Conservation (phyloP, 177 flowering plant species). For the Tripterygium wilfordii region DNA sequence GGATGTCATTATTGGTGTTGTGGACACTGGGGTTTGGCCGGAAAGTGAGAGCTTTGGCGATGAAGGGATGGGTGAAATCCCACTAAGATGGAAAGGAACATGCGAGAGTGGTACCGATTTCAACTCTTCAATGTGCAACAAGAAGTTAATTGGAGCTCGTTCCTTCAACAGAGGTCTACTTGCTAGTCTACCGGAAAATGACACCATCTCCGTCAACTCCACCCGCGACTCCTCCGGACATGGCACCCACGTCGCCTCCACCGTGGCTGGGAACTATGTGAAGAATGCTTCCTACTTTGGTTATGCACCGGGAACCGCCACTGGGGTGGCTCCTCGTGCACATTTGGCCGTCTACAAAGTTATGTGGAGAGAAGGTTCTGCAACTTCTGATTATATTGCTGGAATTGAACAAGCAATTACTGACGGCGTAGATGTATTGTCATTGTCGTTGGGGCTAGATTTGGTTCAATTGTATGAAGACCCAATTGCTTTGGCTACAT, state of each 20-base stretch:
- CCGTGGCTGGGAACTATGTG: constrained; percentile 50
- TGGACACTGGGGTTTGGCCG: constrained; percentile 78
- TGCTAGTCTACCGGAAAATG: constrained; percentile 23
- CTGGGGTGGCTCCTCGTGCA: constrained; percentile 57
- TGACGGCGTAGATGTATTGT: constrained; percentile 72
- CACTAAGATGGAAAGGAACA: constrained; percentile 56
- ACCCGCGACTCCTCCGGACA: constrained; percentile 60
- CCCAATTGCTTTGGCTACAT: constrained; percentile 64
- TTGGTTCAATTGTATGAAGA: constrained; percentile 36
- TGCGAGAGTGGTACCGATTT: constrained; percentile 47
- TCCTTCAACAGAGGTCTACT: constrained; percentile 53
- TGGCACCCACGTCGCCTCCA: constrained; percentile 67
- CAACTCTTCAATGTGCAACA: constrained; percentile 53
- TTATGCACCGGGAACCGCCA: constrained; percentile 47
- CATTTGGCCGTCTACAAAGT: constrained; percentile 68
- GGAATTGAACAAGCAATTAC: constrained; percentile 62
- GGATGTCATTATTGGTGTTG: constrained; percentile 56
- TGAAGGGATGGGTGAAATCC: constrained; percentile 40
- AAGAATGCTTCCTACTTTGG: constrained; percentile 51
- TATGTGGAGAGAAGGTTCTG: constrained; percentile 35
- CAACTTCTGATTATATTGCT: constrained; percentile 51
- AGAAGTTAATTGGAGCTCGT: constrained; percentile 62
- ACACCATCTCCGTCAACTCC: constrained; percentile 44
- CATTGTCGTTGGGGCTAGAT: constrained; percentile 55
- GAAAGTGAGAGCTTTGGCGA: constrained; percentile 63